phyloP scores from a whole-genome alignment of 2,329 filamentous ascomycete species.

The Neonectria faginata region DNA sequence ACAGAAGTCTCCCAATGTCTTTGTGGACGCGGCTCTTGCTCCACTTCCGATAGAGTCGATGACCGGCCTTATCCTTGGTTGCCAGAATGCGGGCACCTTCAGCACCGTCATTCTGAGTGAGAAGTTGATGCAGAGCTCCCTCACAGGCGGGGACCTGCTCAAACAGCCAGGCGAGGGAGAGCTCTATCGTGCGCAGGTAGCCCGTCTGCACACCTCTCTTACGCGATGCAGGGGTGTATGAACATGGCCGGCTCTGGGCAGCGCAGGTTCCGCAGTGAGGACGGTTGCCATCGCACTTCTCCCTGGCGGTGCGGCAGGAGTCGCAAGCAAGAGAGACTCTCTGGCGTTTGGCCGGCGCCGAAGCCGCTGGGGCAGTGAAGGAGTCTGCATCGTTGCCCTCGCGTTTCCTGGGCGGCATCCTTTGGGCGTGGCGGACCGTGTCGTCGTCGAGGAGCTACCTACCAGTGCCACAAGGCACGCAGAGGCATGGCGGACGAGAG shows the following conservation, averaged over 20 bases:
- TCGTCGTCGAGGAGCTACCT: slow-evolving; percentile 33
- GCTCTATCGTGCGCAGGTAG: slow-evolving; percentile 79
- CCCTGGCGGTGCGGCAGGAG: slow-evolving; percentile 73
- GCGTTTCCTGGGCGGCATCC: slow-evolving; percentile 57
- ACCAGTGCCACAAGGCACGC: slow-evolving; percentile 38
- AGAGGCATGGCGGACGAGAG: slow-evolving; percentile 40
- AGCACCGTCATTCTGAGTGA: slow-evolving; percentile 59
- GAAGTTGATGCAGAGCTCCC: slow-evolving; percentile 64
- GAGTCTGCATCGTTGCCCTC: slow-evolving; percentile 44
- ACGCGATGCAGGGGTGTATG: slow-evolving; percentile 78
- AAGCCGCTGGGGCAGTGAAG: slow-evolving; percentile 38
- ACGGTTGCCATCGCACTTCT: slow-evolving; percentile 78
- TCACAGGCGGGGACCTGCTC: slow-evolving; percentile 71
- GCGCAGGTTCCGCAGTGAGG: slow-evolving; percentile 76
- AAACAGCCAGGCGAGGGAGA: slow-evolving; percentile 75
- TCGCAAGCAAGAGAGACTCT: slow-evolving; percentile 77
- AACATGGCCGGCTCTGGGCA: slow-evolving; percentile 72
- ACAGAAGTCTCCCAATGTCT: slow-evolving; percentile 72
- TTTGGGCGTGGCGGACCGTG: slow-evolving; percentile 33
- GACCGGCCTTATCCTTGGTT: slow-evolving; percentile 64
- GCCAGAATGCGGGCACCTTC: slow-evolving; percentile 59
- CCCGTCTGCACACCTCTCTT: slow-evolving; percentile 85
- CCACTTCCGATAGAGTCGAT: slow-evolving; percentile 72
- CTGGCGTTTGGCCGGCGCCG: slow-evolving; percentile 64
- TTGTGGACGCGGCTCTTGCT: slow-evolving; percentile 70